These are phyloP conservation scores for Cyberlindnera meyerae DNA, from an alignment of 805 yeast species.

Conservation along the genomic window DNA sequence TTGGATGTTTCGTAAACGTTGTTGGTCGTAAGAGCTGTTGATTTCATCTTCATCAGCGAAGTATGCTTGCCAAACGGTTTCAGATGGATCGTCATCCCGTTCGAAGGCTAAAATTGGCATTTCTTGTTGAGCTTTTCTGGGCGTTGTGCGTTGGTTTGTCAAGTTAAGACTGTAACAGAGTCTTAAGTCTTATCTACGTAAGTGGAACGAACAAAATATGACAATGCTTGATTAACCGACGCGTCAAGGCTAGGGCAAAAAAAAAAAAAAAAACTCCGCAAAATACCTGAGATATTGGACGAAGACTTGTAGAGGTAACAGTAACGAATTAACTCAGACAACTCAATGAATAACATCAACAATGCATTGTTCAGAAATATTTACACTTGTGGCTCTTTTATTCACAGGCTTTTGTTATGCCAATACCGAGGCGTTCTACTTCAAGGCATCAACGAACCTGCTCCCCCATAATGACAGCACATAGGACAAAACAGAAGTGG, in stretches of 20 bases:
- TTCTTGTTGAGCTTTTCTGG: neutral
- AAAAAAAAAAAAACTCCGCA: no score
- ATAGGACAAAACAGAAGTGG: neutral
- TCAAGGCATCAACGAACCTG: conserved; percentile 3
- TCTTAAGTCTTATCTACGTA: no score
- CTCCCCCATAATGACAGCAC: conserved; percentile 2
- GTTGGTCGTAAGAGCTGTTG: neutral
- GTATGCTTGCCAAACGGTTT: conserved; percentile 1
- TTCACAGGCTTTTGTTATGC: conserved; percentile 5
- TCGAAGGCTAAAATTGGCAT: neutral
- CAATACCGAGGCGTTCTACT: conserved; percentile 22
- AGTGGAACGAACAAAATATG: no score
- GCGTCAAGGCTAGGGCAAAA: no score
- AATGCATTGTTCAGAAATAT: no score
- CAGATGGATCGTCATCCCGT: neutral
- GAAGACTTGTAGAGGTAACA: no score
- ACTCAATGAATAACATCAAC: no score
- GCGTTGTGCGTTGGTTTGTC: no score
- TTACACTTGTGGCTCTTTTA: neutral
- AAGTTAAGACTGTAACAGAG: no score
- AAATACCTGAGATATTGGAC: no score
- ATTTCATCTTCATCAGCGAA: neutral
- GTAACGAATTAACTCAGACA: no score
- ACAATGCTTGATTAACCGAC: no score
- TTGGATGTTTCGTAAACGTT: neutral